Conservation (phyloP, 139 green algal species). For the Prasinococcaceae sp. region DNA sequence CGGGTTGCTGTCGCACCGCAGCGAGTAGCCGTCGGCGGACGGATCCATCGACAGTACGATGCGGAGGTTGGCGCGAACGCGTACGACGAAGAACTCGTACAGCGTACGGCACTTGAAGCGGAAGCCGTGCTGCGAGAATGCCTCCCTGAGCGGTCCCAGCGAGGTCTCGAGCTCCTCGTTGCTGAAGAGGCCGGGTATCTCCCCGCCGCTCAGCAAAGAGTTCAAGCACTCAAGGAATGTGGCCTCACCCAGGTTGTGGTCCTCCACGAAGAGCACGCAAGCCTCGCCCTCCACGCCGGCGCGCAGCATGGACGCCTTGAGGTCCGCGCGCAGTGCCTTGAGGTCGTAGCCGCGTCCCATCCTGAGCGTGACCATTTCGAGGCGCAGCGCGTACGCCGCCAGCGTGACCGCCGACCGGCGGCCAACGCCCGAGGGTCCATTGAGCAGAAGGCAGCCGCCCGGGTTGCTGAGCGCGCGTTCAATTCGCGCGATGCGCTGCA, state of each 20-base stretch:
- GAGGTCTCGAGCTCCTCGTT: conserved; percentile 57
- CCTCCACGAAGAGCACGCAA: conserved; percentile 53
- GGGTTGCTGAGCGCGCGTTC: conserved; percentile 41
- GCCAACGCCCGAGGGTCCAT: conserved; percentile 36
- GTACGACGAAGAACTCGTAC: conserved; percentile 22
- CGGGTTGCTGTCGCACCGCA: conserved; percentile 44
- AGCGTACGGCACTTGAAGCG: conserved; percentile 25
- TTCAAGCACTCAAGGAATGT: conserved; percentile 9
- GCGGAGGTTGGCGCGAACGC: conserved; percentile 43
- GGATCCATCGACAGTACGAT: conserved; percentile 59
- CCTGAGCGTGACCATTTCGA: conserved; percentile 42
- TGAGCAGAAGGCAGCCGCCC: conserved; percentile 43
- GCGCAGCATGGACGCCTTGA: conserved; percentile 47
- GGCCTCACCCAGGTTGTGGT: conserved; percentile 36
- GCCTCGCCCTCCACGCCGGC: conserved; percentile 37
- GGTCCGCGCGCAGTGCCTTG: conserved; percentile 40
- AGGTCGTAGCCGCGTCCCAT: conserved; percentile 36
- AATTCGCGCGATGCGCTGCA: conserved; percentile 42
- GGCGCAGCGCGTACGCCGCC: conserved; percentile 50
- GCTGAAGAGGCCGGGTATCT: conserved; percentile 58
- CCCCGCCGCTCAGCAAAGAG: conserved; percentile 42
- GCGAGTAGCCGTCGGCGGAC: conserved; percentile 25
- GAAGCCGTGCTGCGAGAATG: too few relatives aligned
- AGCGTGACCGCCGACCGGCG: conserved; percentile 37
- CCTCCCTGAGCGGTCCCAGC: too few relatives aligned